A percentile compares a stretch with the other conserved stretches of the same genome.
Conservation (phyloP, 208 protist genomes). For the Leishmania martiniquensis region DNA sequence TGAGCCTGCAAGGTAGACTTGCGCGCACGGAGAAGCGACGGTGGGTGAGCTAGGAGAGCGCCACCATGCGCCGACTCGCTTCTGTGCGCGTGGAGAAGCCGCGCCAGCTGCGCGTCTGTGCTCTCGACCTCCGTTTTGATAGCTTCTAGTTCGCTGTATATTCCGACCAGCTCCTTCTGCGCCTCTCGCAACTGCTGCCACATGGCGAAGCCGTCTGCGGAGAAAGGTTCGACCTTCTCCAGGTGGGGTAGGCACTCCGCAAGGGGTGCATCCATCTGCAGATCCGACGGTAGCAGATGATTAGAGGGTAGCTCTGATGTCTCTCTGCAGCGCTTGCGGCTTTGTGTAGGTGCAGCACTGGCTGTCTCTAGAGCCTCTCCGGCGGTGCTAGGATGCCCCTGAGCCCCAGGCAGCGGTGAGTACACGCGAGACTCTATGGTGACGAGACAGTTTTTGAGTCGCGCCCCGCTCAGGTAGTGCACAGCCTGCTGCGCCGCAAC, state of each 20-base stretch:
- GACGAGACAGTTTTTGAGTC: slow-evolving; percentile 70
- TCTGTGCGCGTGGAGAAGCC: slow-evolving; percentile 6
- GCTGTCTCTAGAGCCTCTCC: neutral
- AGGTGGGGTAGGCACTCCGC: slow-evolving; percentile 37
- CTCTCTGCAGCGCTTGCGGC: slow-evolving; percentile 9
- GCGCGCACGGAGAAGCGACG: neutral
- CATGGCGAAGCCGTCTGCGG: neutral
- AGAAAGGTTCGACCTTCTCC: neutral
- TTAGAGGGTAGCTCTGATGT: slow-evolving; percentile 58
- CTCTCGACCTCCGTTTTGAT: neutral
- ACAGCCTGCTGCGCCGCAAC: slow-evolving; percentile 59
- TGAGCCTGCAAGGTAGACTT: neutral
- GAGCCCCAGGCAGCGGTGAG: neutral
- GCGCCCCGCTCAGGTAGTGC: slow-evolving; percentile 61
- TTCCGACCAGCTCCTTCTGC: slow-evolving; percentile 13
- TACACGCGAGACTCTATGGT: slow-evolving; percentile 59
- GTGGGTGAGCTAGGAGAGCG: neutral
- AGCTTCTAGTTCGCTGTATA: slow-evolving; percentile 8
- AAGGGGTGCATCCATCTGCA: slow-evolving; percentile 67
- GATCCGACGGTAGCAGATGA: slow-evolving; percentile 56
- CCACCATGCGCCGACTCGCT: too few relatives aligned
- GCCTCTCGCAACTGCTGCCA: slow-evolving; percentile 25
- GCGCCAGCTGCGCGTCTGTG: slow-evolving; percentile 12
- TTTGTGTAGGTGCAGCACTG: neutral
- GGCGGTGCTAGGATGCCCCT: neutral